These are phyloP conservation scores for Collybia mongolica DNA, from an alignment of 768 basidiomycete genomes.

Conservation along the genomic window DNA sequence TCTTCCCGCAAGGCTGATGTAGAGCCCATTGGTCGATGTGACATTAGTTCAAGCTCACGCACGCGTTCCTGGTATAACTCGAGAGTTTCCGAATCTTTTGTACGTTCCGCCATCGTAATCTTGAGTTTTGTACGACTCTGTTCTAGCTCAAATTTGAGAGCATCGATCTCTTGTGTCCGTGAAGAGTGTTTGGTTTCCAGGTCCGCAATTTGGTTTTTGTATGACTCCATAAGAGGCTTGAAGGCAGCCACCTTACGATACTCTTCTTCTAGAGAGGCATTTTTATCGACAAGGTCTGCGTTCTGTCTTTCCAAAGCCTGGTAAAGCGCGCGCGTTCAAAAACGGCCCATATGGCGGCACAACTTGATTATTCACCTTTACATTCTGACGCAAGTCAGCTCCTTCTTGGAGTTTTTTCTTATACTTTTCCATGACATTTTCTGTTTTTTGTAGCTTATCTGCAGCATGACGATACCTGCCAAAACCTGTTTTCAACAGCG, in stretches of 20 bases:
- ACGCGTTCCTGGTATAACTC: conserved; percentile 90
- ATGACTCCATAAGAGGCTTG: conserved; percentile 89
- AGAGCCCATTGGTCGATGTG: conserved; percentile 43
- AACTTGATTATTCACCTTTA: conserved; percentile 55
- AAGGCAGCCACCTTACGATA: conserved; percentile 83
- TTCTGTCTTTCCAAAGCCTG: conserved; percentile 93
- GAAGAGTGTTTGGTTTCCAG: conserved; percentile 71
- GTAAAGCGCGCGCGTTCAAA: neutral
- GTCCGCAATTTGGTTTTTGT: conserved; percentile 82
- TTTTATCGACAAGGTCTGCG: conserved; percentile 86
- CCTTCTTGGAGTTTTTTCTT: conserved; percentile 97
- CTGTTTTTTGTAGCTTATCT: conserved; percentile 89
- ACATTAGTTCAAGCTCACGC: conserved; percentile 77
- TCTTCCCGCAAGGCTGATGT: conserved; percentile 25
- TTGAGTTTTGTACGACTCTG: conserved; percentile 69
- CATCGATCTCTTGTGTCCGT: conserved; percentile 70
- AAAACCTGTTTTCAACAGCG: neutral
- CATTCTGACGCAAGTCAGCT: conserved; percentile 82
- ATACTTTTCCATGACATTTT: conserved; percentile 98
- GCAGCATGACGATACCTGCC: conserved; percentile 86
- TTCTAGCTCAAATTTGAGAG: conserved; percentile 73
- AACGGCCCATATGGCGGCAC: neutral
- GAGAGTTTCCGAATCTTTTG: conserved; percentile 79
- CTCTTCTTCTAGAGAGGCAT: conserved; percentile 90
- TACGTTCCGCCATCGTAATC: conserved; percentile 65